These are phyloP conservation scores for Neurospora sp. DNA, from an alignment of 2,329 filamentous ascomycete species.

Conservation along the genomic window DNA sequence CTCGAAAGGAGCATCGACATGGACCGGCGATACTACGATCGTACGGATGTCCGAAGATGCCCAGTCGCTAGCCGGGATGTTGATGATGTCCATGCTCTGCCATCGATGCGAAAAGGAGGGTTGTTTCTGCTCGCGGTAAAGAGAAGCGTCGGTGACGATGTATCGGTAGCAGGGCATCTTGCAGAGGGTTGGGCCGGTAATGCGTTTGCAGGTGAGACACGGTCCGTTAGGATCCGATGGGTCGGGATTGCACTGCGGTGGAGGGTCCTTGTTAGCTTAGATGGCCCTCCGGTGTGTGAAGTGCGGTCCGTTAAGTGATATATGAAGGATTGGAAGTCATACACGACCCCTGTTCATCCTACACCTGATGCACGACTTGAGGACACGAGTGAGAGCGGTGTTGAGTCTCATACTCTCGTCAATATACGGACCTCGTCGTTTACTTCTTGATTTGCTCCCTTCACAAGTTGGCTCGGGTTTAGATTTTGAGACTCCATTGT, in stretches of 20 bases:
- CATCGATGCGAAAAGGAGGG: conserved; percentile 17
- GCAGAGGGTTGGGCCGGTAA: conserved; percentile 13
- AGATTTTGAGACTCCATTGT: conserved; percentile 1
- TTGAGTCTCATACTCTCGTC: conserved; percentile 9
- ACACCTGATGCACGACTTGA: conserved; percentile 15
- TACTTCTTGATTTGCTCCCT: conserved; percentile 3
- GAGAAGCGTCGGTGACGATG: conserved; percentile 15
- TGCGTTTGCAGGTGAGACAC: conserved; percentile 12
- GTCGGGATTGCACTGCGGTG: conserved; percentile 11
- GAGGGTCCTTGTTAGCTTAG: neutral
- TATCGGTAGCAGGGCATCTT: conserved; percentile 21
- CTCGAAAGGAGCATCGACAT: conserved; percentile 14
- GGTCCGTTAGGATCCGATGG: conserved; percentile 4
- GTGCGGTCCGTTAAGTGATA: neutral
- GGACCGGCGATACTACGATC: conserved; percentile 13
- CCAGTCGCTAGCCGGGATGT: conserved; percentile 18
- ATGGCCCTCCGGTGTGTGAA: neutral
- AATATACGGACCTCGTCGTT: conserved; percentile 6
- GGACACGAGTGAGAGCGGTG: conserved; percentile 11
- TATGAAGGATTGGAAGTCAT: neutral
- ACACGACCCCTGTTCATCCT: conserved; percentile 13
- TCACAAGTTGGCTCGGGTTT: conserved; percentile 1
- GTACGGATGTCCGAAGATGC: conserved; percentile 12
- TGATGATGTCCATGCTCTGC: conserved; percentile 19
- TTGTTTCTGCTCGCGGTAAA: conserved; percentile 15